A percentile compares a stretch with the other conserved stretches of the same genome.
Conservation (phyloP, 192 early-diverging fungal species). For the Rhizophagus sp. region DNA sequence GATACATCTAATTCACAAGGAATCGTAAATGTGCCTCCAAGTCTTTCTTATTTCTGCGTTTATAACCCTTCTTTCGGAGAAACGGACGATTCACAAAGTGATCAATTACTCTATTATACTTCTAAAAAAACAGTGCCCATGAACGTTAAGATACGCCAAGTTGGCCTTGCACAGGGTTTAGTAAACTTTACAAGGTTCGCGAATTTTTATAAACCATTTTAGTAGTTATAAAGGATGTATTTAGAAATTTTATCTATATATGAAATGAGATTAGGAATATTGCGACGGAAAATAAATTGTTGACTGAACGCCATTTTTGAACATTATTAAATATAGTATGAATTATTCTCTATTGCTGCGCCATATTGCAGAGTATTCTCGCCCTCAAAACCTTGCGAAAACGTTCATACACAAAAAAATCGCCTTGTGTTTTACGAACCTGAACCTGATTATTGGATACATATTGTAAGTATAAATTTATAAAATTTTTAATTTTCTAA, state of each 20-base stretch:
- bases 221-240: background rate
- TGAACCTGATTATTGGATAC: slow-evolving; percentile 63
- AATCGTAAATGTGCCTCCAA: slow-evolving; percentile 35
- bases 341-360: background rate
- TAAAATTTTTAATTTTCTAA: background rate
- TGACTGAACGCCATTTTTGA: background rate
- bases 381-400: slow-evolving; percentile 49
- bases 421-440: slow-evolving; percentile 56
- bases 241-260: background rate
- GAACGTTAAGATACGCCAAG: slow-evolving; percentile 72
- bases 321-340: background rate
- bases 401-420: slow-evolving; percentile 64
- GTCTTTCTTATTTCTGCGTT: slow-evolving; percentile 70
- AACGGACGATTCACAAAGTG: slow-evolving; percentile 68
- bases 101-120: slow-evolving; percentile 75
- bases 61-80: slow-evolving; percentile 71
- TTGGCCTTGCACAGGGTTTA: slow-evolving; percentile 72
- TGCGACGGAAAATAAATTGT: background rate
- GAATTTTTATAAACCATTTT: background rate
- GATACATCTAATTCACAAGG: background rate
- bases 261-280: background rate
- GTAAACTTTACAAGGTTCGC: slow-evolving; percentile 66
- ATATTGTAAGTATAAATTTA: slow-evolving; percentile 46
- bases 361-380: slow-evolving; percentile 50
- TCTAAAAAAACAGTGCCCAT: slow-evolving; percentile 69